Evolutionary conservation across 139 green algal species (phyloP).

Genomic region (Chlamydomonas sp.): DNA sequence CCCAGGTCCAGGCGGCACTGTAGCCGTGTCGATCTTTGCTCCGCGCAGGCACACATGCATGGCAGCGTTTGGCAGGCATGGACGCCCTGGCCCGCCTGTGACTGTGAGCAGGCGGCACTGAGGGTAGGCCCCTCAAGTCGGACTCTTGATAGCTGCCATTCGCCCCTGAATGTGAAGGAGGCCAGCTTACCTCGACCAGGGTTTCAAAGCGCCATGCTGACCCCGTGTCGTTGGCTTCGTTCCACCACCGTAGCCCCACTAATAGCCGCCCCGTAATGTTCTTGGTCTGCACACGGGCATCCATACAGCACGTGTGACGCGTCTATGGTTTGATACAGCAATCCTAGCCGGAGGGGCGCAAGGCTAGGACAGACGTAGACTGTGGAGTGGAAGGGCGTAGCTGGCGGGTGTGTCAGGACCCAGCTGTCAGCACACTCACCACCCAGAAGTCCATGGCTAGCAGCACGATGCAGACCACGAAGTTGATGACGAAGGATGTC

Average conservation of each 20-base stretch:
- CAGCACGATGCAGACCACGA: slow-evolving; percentile 84
- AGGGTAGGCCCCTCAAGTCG: background rate
- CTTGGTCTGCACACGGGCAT: slow-evolving; percentile 59
- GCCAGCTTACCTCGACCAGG: slow-evolving; percentile 66
- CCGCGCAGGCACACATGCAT: too few relatives aligned
- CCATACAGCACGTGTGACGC: background rate
- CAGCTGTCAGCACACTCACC: slow-evolving; percentile 52
- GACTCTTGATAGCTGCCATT: background rate
- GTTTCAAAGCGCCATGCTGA: slow-evolving; percentile 94
- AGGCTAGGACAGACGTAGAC: too few relatives aligned
- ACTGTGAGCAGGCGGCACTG: background rate
- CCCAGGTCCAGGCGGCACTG: too few relatives aligned
- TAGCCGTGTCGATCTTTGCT: too few relatives aligned
- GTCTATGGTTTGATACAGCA: background rate
- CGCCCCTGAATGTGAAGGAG: background rate
- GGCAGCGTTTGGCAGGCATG: too few relatives aligned
- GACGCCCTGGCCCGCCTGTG: too few relatives aligned
- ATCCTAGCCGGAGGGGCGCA: too few relatives aligned
- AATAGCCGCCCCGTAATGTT: slow-evolving; percentile 94
- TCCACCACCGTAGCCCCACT: slow-evolving; percentile 97
- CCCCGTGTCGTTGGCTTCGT: slow-evolving; percentile 94
- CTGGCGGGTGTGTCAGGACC: background rate
- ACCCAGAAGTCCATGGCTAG: slow-evolving; percentile 94
- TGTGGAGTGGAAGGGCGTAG: background rate
- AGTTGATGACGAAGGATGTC: slow-evolving; percentile 85